Conservation (phyloP, 2,329 filamentous ascomycete genomes). For the Dothidotthia symphoricarpi region DNA sequence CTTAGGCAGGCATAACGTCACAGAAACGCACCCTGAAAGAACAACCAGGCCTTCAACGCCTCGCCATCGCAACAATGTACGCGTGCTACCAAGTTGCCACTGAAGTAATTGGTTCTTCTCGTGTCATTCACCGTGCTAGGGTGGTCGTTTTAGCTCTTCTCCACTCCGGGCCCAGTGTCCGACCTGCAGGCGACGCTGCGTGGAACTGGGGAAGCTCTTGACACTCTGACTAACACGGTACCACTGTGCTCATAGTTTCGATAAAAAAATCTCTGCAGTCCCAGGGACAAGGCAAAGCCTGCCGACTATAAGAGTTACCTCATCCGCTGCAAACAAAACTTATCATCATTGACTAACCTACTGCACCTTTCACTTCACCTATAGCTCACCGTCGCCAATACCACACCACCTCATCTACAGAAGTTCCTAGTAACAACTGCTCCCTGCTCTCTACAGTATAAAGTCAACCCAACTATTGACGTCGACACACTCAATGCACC, state of each 20-base stretch:
- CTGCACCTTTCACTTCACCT: conserved; percentile 9
- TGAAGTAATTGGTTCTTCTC: conserved; percentile 14
- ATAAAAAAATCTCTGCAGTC: conserved; percentile 26
- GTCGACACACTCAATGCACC: conserved; percentile 40
- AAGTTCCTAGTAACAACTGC: conserved; percentile 10
- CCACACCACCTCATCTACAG: conserved; percentile 6
- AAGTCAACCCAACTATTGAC: conserved; percentile 10
- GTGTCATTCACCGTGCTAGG: conserved; percentile 24
- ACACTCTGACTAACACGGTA: conserved; percentile 35
- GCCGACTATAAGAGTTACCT: conserved; percentile 29
- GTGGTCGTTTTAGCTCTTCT: conserved; percentile 22
- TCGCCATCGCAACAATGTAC: conserved; percentile 22
- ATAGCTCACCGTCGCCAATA: conserved; percentile 4
- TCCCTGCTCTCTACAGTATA: conserved; percentile 10
- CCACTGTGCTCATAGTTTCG: conserved; percentile 28
- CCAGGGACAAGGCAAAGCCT: conserved; percentile 6
- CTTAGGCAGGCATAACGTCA: conserved; percentile 20
- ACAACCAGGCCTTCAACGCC: conserved; percentile 19
- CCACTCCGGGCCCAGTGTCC: conserved; percentile 25
- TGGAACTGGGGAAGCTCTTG: conserved; percentile 26
- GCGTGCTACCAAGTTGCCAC: conserved; percentile 12
- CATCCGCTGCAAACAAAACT: conserved; percentile 3
- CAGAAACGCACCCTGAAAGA: conserved; percentile 17
- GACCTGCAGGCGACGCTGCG: conserved; percentile 26
- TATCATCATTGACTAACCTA: conserved; percentile 12